These are phyloP conservation scores for Centaurea solstitialis DNA, from an alignment of 129 eudicot genomes.

Conservation along the genomic window DNA sequence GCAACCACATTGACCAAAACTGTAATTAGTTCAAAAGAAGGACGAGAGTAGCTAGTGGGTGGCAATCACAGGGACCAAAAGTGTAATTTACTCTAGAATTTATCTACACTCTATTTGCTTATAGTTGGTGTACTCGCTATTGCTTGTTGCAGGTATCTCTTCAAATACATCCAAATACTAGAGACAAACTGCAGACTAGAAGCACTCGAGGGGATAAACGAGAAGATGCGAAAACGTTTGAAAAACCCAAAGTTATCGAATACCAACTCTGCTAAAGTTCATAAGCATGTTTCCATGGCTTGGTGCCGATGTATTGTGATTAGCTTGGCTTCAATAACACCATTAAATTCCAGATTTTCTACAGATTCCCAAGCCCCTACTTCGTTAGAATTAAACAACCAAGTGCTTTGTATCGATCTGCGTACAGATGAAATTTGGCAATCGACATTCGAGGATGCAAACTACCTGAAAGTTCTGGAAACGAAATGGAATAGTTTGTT, in stretches of 20 bases:
- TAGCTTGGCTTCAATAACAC: conserved; percentile 73
- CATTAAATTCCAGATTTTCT: conserved; percentile 54
- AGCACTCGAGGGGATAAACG: conserved; percentile 85
- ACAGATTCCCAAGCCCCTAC: conserved; percentile 42
- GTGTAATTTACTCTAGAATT: neutral
- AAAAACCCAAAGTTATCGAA: conserved; percentile 90
- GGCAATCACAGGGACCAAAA: too few relatives aligned
- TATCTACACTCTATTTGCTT: conserved; percentile 12
- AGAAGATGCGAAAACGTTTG: conserved; percentile 90
- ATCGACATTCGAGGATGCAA: conserved; percentile 70
- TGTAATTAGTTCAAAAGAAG: too few relatives aligned
- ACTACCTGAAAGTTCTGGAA: conserved; percentile 59
- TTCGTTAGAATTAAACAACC: conserved; percentile 46
- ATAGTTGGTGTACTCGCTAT: neutral
- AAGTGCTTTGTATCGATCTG: conserved; percentile 77
- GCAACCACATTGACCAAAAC: too few relatives aligned
- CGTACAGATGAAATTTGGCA: conserved; percentile 76
- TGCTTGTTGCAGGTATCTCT: conserved; percentile 64
- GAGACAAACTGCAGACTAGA: conserved; percentile 72
- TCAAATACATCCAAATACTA: conserved; percentile 68
- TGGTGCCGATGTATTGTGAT: conserved; percentile 91
- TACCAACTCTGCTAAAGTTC: conserved; percentile 69
- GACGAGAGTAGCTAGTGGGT: too few relatives aligned
- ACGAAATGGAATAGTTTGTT: conserved; percentile 69
- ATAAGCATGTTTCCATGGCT: conserved; percentile 78